These are phyloP conservation scores for Chlorella sp. DNA, from an alignment of 139 green algal species.

Conservation along the genomic window DNA sequence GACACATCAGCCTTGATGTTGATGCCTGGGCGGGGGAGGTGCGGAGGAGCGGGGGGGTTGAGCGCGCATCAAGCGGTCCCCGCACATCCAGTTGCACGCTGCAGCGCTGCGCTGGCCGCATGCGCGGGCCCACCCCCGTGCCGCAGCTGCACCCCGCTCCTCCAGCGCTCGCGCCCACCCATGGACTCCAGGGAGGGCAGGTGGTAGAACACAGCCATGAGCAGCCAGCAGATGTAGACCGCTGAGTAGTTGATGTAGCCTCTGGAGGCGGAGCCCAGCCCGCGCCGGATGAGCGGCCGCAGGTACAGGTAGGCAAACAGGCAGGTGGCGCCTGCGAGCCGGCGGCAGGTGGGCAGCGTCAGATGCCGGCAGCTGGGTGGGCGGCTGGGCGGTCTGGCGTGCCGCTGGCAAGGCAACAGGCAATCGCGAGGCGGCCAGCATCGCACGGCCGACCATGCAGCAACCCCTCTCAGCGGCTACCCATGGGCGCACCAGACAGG, in stretches of 20 bases:
- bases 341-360: background rate
- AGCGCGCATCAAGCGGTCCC: too few species aligned
- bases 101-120: too few species aligned
- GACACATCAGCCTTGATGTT: slow-evolving; percentile 83
- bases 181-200: slow-evolving; percentile 78
- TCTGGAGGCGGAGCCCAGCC: slow-evolving; percentile 78
- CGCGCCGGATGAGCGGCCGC: slow-evolving; percentile 76
- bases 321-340: slow-evolving; percentile 43
- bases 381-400: too few species aligned
- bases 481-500: slow-evolving; percentile 66
- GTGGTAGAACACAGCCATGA: slow-evolving; percentile 85
- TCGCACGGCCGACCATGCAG: background rate
- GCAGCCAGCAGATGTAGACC: slow-evolving; percentile 89
- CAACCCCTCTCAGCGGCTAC: background rate
- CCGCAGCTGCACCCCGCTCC: background rate
- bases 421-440: background rate
- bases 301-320: slow-evolving; percentile 85
- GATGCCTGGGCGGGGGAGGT: slow-evolving; percentile 50
- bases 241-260: slow-evolving; percentile 85
- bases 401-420: too few species aligned
- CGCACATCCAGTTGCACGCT: too few species aligned
- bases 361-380: too few species aligned
- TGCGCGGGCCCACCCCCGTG: too few species aligned
- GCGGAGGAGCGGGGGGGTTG: background rate
- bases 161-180: background rate